Evolutionary conservation across 192 early-diverging fungal genomes (phyloP), one percentile per base, ranked within the genome.

Genomic region (Coemansia sp.): DNA sequence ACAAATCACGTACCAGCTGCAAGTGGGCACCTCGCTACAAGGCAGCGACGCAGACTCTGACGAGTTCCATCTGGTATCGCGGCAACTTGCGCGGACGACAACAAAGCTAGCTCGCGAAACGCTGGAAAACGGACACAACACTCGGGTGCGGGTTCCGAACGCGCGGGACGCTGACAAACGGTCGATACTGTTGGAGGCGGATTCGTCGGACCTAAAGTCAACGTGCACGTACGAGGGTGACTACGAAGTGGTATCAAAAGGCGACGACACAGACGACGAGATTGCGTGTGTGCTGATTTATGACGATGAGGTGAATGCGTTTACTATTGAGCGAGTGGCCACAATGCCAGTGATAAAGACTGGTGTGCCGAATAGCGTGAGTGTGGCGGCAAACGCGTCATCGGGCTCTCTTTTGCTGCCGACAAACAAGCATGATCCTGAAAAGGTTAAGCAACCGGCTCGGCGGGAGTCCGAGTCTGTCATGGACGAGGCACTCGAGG

Each of bases 181-280:
- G 55, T 23, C 43, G 3, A 29, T 73, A 38, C 43, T 80, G 22
- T 45, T 80, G 12, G 78, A 80, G 37, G 64, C 64, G 9, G 65
- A 67, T 32, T 59, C 68, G 23, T 57, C 38, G n/a, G 65, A 68
- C 62, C 65, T 71, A 49, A 74, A 74, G 39, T 32, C 72, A 0
- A 54, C 58, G 9, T 80, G 68, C 51, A 71, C 68, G 32, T 80
- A 74, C 48, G 78, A 80, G 22, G 78, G 78, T 20, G 78, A 80
- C 19, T 71, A 54, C 54, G 78, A 71, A 53, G 20, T 52, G 7
- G 16, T 70, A 7, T 56, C 63, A 16, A 14, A 37, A 23, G 29
- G 12, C n/a, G 38, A 37, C 11, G 62, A 58, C 24, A 51, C 43
- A 3, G 54, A 52, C 12, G 60, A 55, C 14, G 70, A 69, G 13